Evolutionary conservation across 306 rosid genomes (phyloP), one percentile per base, ranked within the genome.

Genomic region (Medicago lupulina): DNA sequence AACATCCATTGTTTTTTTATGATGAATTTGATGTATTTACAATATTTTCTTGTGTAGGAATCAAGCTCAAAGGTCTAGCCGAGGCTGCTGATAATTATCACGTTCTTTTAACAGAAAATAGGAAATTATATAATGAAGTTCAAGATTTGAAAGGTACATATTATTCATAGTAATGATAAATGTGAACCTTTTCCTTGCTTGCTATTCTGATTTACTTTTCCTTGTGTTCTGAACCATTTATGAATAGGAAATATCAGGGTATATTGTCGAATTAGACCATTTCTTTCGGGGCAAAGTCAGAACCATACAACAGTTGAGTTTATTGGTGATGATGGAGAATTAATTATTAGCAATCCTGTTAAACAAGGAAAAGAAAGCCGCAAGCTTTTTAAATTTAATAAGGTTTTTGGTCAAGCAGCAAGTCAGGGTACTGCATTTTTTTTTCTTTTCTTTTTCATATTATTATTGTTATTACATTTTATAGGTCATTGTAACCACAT

Each of bases 51-150:
- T 61, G 40, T 57, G 67, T 46, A 95, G 97, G 91, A 17, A 66
- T 13, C 71, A 95, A 87, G 90, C 90, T 95, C 81, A 90, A 74
- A 85, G 93, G 87, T 84, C 80, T 96, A 70, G 90, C 93, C 34
- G 97, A 96, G 84, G 99, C 93, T 46, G 98, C 99, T 50, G 90
- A 85, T 74, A 92, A 90, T 82, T 92, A 92, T 81, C 97, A 96
- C 44, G 78, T 78, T 60, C 93, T 92, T 81, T 88, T 96, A 76
- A 80, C 84, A 15, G 99, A 96, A 85, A 96, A 96, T 73, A 87
- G 99, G 31, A 90, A 88, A 81, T 79, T 96, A 83, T 96, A 96
- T 73, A 92, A 96, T 64, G 98, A 96, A 76, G 98, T 96, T 81
- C 99, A 96, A 76, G 99, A 96, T 79, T 88, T 96, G 83, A 96